Evolutionary conservation across 495 filamentous ascomycete genomes (phyloP), one percentile per base, ranked within the genome.

Genomic region (Trichoderma virens): DNA sequence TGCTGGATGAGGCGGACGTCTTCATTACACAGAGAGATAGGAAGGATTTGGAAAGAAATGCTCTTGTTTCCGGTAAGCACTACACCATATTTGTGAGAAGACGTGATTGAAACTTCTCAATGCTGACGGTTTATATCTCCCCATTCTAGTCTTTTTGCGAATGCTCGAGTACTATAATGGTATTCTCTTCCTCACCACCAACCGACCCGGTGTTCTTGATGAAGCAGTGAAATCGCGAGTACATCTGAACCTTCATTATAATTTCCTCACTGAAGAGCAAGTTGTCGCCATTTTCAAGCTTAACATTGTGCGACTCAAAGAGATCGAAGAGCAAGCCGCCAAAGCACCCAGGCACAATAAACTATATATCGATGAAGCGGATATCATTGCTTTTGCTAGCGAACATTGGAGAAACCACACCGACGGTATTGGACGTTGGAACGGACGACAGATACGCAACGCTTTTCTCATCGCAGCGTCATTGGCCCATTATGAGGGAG

Each of bases 281-380:
- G 87, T 88, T 73, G 85, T 84, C 59, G 82, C 79, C 64, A 85
- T 94, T n/a, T 94, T 89, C 87, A 85, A 84, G 75, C 83, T 88
- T 77, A 92, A 92, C 63, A 70, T 79, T 54, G 83, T 86, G 64
- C 67, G 81, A 51, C 86, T 89, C 6, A 79, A 80, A 69, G 82
- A 85, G 65, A 82, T 84, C 71, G 77, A 67, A 73, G 32, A 62
- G 65, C 65, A 41, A n/a, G 61, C 61, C 20, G 61, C 61, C 20
- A 62, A 43, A 27, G 61, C 61, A 23, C 25, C 25, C 59, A 16
- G 61, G 18, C 39, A 60, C 20, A 61, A 28, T 41, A 43, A 51
- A 1, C 62, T 67, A 14, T 59, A 64, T 31, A 64, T 67, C 56
- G 20, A 60, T 8, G 65, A 64, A 20, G n/a, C 43, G 5, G 65